Evolutionary conservation across 2,329 filamentous ascomycete species (phyloP), one percentile per base, ranked within the genome.

Genomic region (Diaporthe ampelina): DNA sequence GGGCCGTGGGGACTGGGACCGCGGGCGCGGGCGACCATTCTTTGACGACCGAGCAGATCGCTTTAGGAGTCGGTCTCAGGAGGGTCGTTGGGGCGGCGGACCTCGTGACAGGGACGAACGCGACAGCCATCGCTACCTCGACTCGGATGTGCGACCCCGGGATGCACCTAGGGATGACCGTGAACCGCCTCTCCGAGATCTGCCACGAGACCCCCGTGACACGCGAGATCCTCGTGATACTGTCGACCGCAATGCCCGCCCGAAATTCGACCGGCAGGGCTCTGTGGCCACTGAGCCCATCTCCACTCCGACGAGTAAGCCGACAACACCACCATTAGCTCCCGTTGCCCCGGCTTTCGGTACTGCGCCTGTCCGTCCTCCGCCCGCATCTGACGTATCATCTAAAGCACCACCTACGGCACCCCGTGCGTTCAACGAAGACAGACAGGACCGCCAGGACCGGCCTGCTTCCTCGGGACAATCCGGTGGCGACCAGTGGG

Each of bases 21-120:
- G 84, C 72, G 84, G 84, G 57, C 85, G 87, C 43, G 86, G 86
- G 15, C 85, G 88, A 40, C 85, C 86, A 1, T 88, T 87, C 63
- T 91, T 90, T 76, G 90, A 92, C 73, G 92, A 92, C 57, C 86
- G 90, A 54, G 21, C 37, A 21, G 87, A 94, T 75, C 88, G 90
- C 17, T 93, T 93, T 77, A 86, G 93, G 78, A 92, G 91, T 78
- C 88, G 92, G 76, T 93, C 92, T 76, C 90, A 92, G 79, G 91
- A 92, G 79, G 90, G 91, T 73, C 89, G 89, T 45, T 90, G 88
- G 87, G 84, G 81, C 72, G 40, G 73, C 35, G 73, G 68, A 17
- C 67, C 52, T 26, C 86, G 89, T 61, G 89, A 91, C 9, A 85
- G 81, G 70, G 84, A 86, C 45, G 83, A 85, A 58, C 83, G 83